Evolutionary conservation across 2,329 filamentous ascomycete genomes (phyloP).

Genomic region (Fusarium pininemorale): DNA sequence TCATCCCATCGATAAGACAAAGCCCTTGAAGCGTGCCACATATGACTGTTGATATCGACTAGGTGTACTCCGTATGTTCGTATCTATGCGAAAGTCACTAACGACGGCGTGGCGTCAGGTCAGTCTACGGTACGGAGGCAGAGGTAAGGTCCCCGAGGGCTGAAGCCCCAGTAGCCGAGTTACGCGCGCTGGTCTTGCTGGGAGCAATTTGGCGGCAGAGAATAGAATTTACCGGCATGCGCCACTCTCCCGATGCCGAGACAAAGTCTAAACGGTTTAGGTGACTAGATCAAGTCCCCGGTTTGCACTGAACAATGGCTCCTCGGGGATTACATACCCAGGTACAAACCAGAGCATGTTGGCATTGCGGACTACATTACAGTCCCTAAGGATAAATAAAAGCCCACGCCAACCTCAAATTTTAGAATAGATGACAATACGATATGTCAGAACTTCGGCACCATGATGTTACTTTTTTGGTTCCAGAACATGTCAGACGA

Average conservation of each 20-base stretch:
- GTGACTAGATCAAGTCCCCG: neutral
- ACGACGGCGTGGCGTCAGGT: neutral
- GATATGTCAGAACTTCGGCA: neutral
- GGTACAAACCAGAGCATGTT: rapidly evolving
- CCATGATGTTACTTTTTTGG: neutral
- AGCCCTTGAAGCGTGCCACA: neutral
- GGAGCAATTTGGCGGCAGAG: no score
- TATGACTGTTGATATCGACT: neutral
- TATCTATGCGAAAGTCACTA: neutral
- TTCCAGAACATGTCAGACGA: neutral
- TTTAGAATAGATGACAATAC: rapidly evolving
- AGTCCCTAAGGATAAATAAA: neutral
- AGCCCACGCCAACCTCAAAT: neutral
- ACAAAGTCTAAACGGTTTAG: neutral
- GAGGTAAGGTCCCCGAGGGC: neutral
- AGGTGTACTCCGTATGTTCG: neutral
- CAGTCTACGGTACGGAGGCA: neutral
- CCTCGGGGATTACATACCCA: no score
- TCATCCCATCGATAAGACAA: neutral
- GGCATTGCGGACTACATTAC: neutral
- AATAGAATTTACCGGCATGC: neutral
- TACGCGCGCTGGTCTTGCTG: neutral
- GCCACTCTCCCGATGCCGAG: neutral
- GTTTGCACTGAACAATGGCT: no score
- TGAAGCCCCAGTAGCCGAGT: neutral